phyloP scores from a whole-genome alignment of 495 filamentous ascomycete genomes.

The Tuber borchii region DNA sequence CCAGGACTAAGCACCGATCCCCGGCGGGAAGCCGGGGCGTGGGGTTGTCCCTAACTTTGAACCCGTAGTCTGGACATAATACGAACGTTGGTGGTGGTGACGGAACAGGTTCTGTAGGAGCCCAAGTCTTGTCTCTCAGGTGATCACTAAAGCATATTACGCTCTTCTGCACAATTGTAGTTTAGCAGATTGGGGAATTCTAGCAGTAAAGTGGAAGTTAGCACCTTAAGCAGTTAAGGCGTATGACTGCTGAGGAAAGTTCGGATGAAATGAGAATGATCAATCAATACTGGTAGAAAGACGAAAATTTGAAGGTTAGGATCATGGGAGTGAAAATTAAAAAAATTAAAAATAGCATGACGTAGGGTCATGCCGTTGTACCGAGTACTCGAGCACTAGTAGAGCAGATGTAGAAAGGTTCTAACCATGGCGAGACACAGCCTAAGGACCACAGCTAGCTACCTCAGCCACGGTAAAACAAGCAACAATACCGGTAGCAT shows the following conservation, averaged over 20 bases:
- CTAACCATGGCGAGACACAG: background rate
- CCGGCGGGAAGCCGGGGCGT: background rate
- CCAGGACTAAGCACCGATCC: background rate
- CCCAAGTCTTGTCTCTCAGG: background rate
- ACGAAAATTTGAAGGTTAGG: too few relatives aligned
- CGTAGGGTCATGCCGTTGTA: background rate
- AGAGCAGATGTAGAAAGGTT: background rate
- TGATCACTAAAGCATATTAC: background rate
- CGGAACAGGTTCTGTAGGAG: background rate
- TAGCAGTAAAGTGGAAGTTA: background rate
- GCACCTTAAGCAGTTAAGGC: background rate
- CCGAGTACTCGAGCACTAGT: background rate
- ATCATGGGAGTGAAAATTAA: too few relatives aligned
- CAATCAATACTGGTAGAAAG: background rate
- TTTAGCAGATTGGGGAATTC: background rate
- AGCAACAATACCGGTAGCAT: background rate
- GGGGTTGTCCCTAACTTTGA: background rate
- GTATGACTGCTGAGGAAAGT: background rate
- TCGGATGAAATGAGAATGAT: background rate
- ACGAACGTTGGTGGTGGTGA: background rate
- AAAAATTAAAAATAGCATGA: background rate
- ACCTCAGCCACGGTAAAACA: background rate
- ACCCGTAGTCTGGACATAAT: constrained; percentile 16
- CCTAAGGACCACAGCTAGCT: background rate
- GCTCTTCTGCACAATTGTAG: background rate